Evolutionary conservation across 192 early-diverging fungal genomes (phyloP).

Genomic region (Podila minutissima): DNA sequence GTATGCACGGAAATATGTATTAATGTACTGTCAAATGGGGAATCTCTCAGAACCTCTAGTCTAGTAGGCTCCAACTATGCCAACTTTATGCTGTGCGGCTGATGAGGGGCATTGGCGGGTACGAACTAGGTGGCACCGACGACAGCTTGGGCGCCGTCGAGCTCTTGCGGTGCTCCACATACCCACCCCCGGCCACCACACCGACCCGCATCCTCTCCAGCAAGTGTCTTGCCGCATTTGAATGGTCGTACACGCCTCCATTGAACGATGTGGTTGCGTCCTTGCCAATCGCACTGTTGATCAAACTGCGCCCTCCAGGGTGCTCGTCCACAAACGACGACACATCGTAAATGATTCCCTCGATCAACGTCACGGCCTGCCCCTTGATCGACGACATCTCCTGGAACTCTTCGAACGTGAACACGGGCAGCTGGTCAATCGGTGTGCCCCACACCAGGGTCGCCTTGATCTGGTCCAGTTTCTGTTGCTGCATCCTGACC

Average conservation of each 20-base stretch:
- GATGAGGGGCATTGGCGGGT: constrained; percentile 2
- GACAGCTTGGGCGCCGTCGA: constrained; percentile 8
- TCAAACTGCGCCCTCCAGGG: constrained; percentile 83
- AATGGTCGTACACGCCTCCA: constrained; percentile 91
- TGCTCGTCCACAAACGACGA: constrained; percentile 85
- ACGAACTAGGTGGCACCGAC: constrained; percentile 14
- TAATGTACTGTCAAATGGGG: too few relatives aligned
- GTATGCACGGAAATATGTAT: too few relatives aligned
- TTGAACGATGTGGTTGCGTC: constrained; percentile 90
- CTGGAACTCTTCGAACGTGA: constrained; percentile 71
- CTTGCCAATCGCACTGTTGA: constrained; percentile 80
- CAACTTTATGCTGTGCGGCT: background rate
- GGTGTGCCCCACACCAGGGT: constrained; percentile 80
- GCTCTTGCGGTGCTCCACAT: constrained; percentile 40
- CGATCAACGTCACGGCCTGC: constrained; percentile 81
- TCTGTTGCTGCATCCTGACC: constrained; percentile 83
- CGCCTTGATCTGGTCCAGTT: constrained; percentile 64
- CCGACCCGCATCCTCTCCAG: constrained; percentile 78
- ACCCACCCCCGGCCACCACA: constrained; percentile 55
- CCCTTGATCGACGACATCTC: constrained; percentile 68
- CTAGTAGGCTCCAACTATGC: background rate
- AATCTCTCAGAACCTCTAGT: too few relatives aligned
- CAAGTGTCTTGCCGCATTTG: constrained; percentile 89
- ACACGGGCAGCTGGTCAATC: constrained; percentile 73
- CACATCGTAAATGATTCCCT: constrained; percentile 86